Conservation (phyloP, 2,329 filamentous ascomycete genomes). For the Myriosclerotinia scirpicola region DNA sequence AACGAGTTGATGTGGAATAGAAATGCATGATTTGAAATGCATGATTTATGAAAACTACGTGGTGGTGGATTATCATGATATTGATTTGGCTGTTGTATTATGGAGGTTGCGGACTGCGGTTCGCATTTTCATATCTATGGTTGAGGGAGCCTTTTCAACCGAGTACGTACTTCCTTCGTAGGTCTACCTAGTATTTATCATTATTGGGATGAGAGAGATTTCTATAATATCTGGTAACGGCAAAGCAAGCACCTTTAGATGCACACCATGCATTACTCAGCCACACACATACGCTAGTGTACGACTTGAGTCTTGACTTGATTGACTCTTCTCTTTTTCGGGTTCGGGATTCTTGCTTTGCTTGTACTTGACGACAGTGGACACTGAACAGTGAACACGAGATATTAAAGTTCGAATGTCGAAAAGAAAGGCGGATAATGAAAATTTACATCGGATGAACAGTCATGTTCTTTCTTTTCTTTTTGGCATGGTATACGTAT, state of each 20-base stretch:
- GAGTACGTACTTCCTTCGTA: not conserved
- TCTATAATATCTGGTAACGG: not conserved
- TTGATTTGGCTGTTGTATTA: not conserved
- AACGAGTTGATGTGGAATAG: too few relatives aligned
- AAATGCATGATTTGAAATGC: too few relatives aligned
- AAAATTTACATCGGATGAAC: slow-evolving; percentile 14
- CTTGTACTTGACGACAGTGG: not conserved
- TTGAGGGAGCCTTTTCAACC: not conserved
- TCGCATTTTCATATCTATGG: not conserved
- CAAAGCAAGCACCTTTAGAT: not conserved
- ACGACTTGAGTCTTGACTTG: not conserved
- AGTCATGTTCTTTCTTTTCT: not conserved
- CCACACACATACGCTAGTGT: slow-evolving; percentile 11
- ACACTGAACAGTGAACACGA: not conserved
- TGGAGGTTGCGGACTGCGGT: slow-evolving; percentile 7
- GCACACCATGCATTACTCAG: slow-evolving; percentile 15
- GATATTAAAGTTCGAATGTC: not conserved
- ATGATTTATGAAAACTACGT: too few relatives aligned
- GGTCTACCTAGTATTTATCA: too few relatives aligned
- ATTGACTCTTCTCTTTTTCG: not conserved
- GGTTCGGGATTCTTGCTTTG: slow-evolving; percentile 1
- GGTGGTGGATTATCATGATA: too few relatives aligned
- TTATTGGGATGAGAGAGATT: not conserved
- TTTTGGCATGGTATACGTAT: not conserved
- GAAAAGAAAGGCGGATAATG: not conserved